Evolutionary conservation across 176 grass and related monocot genomes (phyloP).

Genomic region (Triticum turgidum): DNA sequence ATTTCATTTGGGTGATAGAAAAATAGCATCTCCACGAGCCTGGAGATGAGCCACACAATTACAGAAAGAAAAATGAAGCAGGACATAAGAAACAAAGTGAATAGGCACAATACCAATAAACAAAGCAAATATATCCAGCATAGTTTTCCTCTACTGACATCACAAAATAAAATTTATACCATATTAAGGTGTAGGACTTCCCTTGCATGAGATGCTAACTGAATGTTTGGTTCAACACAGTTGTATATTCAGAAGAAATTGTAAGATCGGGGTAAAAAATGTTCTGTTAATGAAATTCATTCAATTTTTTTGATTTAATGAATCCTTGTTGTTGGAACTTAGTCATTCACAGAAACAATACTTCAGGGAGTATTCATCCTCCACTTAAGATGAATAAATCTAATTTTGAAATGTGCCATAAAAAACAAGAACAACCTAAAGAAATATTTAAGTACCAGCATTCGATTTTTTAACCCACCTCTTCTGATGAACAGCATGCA

Average conservation of each 20-base stretch:
- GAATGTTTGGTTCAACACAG: slow-evolving; percentile 8
- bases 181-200: background rate
- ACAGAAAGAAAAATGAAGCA: background rate
- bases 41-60: background rate
- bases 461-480: slow-evolving; percentile 44
- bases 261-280: background rate
- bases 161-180: slow-evolving; percentile 1
- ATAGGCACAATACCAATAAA: background rate
- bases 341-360: background rate
- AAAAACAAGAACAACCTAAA: slow-evolving; percentile 12
- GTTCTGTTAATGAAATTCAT: background rate
- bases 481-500: slow-evolving; percentile 72
- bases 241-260: background rate
- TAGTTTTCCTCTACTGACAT: background rate
- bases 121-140: slow-evolving; percentile 15
- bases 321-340: background rate
- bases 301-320: background rate
- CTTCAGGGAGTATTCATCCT: background rate
- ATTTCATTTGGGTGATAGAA: background rate
- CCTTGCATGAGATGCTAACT: slow-evolving; percentile 10
- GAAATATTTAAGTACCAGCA: slow-evolving; percentile 3
- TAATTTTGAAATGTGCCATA: background rate
- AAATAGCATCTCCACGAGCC: background rate
- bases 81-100: background rate
- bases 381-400: background rate